These are phyloP conservation scores for Chlamydomonas schloesseri DNA, from an alignment of 139 green algal genomes.

Conservation along the genomic window DNA sequence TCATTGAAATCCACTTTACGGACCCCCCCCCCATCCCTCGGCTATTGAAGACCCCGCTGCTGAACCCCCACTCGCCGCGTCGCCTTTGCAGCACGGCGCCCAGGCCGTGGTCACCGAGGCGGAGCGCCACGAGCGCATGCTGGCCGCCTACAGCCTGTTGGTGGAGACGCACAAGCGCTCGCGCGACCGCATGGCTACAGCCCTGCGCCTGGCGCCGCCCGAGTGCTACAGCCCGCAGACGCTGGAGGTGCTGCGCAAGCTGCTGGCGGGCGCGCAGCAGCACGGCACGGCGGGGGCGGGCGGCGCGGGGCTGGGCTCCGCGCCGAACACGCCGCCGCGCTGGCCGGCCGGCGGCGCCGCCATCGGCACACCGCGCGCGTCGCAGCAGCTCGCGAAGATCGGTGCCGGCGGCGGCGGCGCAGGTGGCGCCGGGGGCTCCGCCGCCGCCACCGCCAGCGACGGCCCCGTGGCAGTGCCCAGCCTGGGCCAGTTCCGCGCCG, in stretches of 20 bases:
- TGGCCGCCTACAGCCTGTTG: neutral
- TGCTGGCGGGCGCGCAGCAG: neutral
- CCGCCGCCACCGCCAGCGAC: neutral
- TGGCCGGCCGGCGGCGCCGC: neutral
- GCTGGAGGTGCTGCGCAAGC: conserved; percentile 19
- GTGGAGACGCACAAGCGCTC: neutral
- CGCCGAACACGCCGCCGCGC: neutral
- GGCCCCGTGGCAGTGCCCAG: neutral
- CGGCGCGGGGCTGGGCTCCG: neutral
- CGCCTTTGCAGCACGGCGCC: conserved; percentile 14
- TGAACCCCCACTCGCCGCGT: too few relatives aligned
- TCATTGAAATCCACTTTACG: too few relatives aligned
- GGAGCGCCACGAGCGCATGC: conserved; percentile 28
- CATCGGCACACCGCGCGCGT: neutral
- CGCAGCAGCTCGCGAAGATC: neutral
- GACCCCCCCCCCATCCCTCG: too few relatives aligned
- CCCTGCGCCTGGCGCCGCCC: conserved; percentile 1
- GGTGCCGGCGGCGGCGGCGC: neutral
- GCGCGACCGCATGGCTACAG: neutral
- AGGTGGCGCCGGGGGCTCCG: neutral
- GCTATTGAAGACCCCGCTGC: too few relatives aligned
- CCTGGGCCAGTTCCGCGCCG: neutral
- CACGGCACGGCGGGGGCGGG: too few relatives aligned
- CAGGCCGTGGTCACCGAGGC: neutral
- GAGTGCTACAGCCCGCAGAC: conserved; percentile 42